Evolutionary conservation across 2,329 filamentous ascomycete species (phyloP).

Genomic region (Uncinocarpus reesii): DNA sequence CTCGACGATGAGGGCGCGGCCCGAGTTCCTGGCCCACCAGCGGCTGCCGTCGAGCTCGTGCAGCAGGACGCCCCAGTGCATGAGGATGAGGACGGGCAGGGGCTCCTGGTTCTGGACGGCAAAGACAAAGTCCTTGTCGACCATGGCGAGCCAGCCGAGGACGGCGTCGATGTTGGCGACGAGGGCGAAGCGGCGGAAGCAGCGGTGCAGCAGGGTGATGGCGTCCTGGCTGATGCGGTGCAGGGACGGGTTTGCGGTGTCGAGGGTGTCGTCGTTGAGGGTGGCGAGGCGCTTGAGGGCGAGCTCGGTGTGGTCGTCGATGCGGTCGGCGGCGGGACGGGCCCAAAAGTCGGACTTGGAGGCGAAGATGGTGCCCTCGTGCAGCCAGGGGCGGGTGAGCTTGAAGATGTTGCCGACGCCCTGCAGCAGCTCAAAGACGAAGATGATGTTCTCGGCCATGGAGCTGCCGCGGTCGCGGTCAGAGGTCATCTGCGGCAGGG

Average conservation of each 20-base stretch:
- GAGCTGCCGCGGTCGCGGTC: conserved; percentile 23
- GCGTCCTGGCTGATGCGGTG: conserved; percentile 24
- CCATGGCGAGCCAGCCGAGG: conserved; percentile 25
- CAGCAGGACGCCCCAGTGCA: conserved; percentile 21
- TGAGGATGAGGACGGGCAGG: conserved; percentile 18
- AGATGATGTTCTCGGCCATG: conserved; percentile 30
- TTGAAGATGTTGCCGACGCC: conserved; percentile 28
- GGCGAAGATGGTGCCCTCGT: conserved; percentile 44
- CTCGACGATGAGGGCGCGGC: conserved; percentile 15
- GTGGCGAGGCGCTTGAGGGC: conserved; percentile 24
- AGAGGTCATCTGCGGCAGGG: conserved; percentile 27
- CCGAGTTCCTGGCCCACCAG: conserved; percentile 20
- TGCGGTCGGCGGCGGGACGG: conserved; percentile 19
- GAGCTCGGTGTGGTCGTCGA: conserved; percentile 22
- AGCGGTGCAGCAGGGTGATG: conserved; percentile 20
- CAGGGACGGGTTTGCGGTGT: conserved; percentile 22
- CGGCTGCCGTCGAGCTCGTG: conserved; percentile 14
- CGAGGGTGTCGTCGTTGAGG: conserved; percentile 24
- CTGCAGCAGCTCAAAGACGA: conserved; percentile 30
- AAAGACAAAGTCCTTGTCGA: conserved; percentile 17
- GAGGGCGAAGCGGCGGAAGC: conserved; percentile 23
- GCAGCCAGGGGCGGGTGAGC: conserved; percentile 31
- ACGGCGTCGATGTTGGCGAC: conserved; percentile 24
- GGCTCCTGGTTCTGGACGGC: conserved; percentile 14
- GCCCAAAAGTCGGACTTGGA: conserved; percentile 38